Conservation (phyloP, 1,139 yeast genomes). For the Debaryomyces nepalensis region DNA sequence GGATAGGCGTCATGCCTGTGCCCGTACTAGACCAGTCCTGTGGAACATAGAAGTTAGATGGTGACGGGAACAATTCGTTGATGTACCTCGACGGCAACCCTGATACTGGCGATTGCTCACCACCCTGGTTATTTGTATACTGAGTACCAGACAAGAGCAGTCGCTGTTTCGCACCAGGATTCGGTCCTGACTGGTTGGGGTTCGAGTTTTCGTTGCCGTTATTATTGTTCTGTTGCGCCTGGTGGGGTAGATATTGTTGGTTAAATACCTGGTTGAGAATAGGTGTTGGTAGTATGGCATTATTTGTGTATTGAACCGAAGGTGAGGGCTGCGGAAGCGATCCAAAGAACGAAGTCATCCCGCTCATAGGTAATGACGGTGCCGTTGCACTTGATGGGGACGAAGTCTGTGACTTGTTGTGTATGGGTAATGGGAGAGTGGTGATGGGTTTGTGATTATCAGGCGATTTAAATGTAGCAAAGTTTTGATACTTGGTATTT, state of each 20-base stretch:
- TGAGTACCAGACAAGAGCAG: constrained; percentile 5
- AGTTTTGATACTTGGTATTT: constrained; percentile 30
- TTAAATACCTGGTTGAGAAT: constrained; percentile 41
- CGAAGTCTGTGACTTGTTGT: constrained; percentile 46
- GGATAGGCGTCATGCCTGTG: constrained; percentile 47
- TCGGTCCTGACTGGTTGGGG: neutral
- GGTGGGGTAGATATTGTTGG: constrained; percentile 21
- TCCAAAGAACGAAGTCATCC: constrained; percentile 30
- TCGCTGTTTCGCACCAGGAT: constrained; percentile 1
- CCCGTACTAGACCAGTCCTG: constrained; percentile 49
- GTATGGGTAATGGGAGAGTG: constrained; percentile 45
- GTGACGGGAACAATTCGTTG: constrained; percentile 60
- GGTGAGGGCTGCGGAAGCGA: constrained; percentile 37
- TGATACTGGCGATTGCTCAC: constrained; percentile 55
- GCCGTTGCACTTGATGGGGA: constrained; percentile 51
- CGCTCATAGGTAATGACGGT: constrained; percentile 39
- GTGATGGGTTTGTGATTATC: constrained; percentile 40
- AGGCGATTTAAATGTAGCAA: constrained; percentile 42
- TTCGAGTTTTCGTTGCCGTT: constrained; percentile 13
- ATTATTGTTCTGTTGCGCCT: constrained; percentile 16
- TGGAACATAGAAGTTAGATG: constrained; percentile 52
- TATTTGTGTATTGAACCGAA: constrained; percentile 27
- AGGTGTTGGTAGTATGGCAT: constrained; percentile 41
- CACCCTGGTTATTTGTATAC: constrained; percentile 20
- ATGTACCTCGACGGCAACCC: constrained; percentile 57